Conservation (phyloP, 352 stramenopile species). For the Phytophthora quininea region DNA sequence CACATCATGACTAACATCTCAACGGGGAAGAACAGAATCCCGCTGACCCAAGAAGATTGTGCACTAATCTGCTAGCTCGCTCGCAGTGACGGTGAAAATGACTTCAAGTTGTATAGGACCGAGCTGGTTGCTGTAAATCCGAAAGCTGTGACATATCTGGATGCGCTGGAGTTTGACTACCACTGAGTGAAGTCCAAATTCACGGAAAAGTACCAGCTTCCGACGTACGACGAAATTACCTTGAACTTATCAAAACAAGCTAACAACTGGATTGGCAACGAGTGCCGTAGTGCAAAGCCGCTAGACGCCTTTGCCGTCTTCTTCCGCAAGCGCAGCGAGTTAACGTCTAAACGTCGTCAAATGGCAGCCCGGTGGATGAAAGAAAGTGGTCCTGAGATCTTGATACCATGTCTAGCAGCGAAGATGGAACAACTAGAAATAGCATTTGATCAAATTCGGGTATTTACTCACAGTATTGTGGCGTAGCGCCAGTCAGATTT, state of each 20-base stretch:
- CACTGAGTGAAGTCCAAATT: slow-evolving; percentile 26
- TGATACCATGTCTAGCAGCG: no score
- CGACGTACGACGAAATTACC: slow-evolving; percentile 21
- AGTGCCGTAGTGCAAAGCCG: slow-evolving; percentile 9
- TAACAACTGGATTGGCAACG: slow-evolving; percentile 24
- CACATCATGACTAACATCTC: slow-evolving; percentile 12
- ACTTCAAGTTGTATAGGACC: slow-evolving; percentile 3
- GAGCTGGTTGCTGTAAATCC: slow-evolving; percentile 1
- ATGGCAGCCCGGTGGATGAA: no score
- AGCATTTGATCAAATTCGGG: no score
- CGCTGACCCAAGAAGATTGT: slow-evolving; percentile 1
- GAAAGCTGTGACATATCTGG: slow-evolving; percentile 2
- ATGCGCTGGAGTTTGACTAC: slow-evolving; percentile 7
- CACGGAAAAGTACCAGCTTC: slow-evolving; percentile 9
- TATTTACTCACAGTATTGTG: no score
- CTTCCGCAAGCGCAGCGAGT: background rate
- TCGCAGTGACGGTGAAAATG: slow-evolving; percentile 7
- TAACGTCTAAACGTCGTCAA: no score
- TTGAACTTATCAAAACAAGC: slow-evolving; percentile 24
- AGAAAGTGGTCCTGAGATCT: no score
- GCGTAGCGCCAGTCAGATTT: no score
- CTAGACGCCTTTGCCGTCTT: slow-evolving; percentile 7
- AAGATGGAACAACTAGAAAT: no score
- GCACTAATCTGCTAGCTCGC: slow-evolving; percentile 1
- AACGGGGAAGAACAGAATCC: background rate